phyloP scores from a whole-genome alignment of 2,329 filamentous ascomycete genomes.

The Fusarium bactridioides region DNA sequence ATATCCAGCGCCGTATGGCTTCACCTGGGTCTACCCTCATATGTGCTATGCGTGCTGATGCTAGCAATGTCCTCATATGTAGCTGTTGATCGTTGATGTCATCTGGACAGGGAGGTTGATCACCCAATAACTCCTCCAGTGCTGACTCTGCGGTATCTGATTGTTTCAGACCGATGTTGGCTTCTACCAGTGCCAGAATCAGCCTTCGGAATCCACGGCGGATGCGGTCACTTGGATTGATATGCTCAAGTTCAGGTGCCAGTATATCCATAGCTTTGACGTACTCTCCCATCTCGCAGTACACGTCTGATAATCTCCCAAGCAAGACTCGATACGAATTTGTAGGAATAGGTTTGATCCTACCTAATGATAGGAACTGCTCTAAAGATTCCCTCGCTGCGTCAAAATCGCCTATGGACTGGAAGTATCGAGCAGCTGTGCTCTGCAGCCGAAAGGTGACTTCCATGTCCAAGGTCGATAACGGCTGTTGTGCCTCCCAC shows the following conservation, averaged over 20 bases:
- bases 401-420: slow-evolving; percentile 42
- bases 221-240: not conserved
- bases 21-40: not conserved
- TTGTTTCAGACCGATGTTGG: slow-evolving; percentile 24
- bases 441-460: slow-evolving; percentile 44
- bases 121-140: slow-evolving; percentile 11
- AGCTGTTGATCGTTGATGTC: slow-evolving; percentile 43
- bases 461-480: slow-evolving; percentile 43
- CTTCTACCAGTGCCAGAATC: slow-evolving; percentile 34
- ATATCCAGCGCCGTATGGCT: slow-evolving; percentile 29
- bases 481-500: slow-evolving; percentile 39
- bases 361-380: slow-evolving; percentile 38
- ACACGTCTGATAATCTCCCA: slow-evolving; percentile 38
- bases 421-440: slow-evolving; percentile 42
- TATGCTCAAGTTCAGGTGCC: slow-evolving; percentile 25
- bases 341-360: slow-evolving; percentile 30
- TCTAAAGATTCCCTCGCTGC: slow-evolving; percentile 40
- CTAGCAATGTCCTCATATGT: slow-evolving; percentile 41
- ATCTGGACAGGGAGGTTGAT: slow-evolving; percentile 29
- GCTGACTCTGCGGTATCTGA: slow-evolving; percentile 24
- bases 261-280: slow-evolving; percentile 30
- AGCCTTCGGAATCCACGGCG: slow-evolving; percentile 36
- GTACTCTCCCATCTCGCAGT: slow-evolving; percentile 40
- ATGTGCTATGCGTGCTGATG: slow-evolving; percentile 34
- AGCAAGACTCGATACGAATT: slow-evolving; percentile 40